These are phyloP conservation scores for Skeletonema costatum DNA, from an alignment of 108 stramenopile genomes.

Conservation along the genomic window DNA sequence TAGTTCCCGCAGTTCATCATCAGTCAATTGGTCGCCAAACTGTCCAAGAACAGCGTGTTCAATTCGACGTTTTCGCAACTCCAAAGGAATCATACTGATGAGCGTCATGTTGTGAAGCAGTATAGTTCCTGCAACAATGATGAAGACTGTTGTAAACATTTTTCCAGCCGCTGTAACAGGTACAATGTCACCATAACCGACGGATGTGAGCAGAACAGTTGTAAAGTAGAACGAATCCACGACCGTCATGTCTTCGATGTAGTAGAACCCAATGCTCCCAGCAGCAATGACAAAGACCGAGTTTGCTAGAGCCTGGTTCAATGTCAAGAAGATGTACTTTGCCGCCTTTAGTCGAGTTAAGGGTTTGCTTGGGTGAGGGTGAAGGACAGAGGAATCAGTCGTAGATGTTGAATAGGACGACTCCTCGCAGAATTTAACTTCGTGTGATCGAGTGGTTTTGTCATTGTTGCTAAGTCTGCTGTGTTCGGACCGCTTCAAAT, in stretches of 20 bases:
- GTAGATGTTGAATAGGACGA: conserved; percentile 40
- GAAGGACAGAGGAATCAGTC: conserved; percentile 21
- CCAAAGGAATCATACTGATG: conserved; percentile 91
- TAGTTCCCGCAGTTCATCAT: conserved; percentile 81
- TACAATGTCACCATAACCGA: conserved; percentile 87
- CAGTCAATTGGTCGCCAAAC: conserved; percentile 84
- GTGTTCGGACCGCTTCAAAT: not conserved
- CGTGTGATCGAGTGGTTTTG: not conserved
- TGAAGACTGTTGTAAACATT: conserved; percentile 44
- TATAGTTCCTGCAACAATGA: conserved; percentile 79
- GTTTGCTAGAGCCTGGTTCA: conserved; percentile 78
- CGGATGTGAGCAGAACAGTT: conserved; percentile 75
- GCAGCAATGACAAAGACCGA: conserved; percentile 79
- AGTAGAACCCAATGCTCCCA: conserved; percentile 84
- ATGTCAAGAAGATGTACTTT: conserved; percentile 80
- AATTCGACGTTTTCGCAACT: conserved; percentile 80
- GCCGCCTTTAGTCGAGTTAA: conserved; percentile 61
- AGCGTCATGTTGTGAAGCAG: conserved; percentile 88
- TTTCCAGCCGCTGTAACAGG: conserved; percentile 66
- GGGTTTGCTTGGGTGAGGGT: conserved; percentile 32
- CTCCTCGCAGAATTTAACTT: conserved; percentile 27
- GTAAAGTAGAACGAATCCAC: conserved; percentile 70
- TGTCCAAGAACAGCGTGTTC: conserved; percentile 76
- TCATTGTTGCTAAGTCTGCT: not conserved
- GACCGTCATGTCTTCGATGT: conserved; percentile 71